phyloP scores from a whole-genome alignment of 2,329 filamentous ascomycete species.

The Colletotrichum caudatum region DNA sequence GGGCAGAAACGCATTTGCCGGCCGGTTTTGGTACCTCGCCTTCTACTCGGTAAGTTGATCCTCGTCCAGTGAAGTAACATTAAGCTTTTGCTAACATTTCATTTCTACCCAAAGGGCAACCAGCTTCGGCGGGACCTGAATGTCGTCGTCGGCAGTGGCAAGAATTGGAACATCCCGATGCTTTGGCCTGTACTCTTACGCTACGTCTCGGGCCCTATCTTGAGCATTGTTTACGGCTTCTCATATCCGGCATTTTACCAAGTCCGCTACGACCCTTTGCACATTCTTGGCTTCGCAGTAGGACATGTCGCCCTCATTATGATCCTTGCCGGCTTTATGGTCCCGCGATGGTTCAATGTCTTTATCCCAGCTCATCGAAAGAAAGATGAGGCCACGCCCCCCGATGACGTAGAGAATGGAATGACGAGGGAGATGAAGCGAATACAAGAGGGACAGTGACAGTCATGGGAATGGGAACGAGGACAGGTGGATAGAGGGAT shows the following conservation, averaged over 20 bases:
- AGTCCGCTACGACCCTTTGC: constrained; percentile 61
- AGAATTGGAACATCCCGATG: constrained; percentile 67
- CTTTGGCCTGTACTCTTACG: constrained; percentile 64
- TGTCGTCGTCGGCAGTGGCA: constrained; percentile 62
- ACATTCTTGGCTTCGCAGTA: constrained; percentile 63
- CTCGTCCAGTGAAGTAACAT: neutral
- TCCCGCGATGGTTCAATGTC: constrained; percentile 66
- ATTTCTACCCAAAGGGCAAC: constrained; percentile 57
- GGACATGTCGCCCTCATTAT: constrained; percentile 60
- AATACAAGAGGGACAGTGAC: no score
- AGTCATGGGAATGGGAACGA: no score
- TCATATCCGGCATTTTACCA: constrained; percentile 63
- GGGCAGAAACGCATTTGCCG: constrained; percentile 51
- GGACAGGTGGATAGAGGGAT: no score
- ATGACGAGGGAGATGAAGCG: no score
- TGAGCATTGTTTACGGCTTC: constrained; percentile 65
- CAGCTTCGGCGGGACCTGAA: constrained; percentile 69
- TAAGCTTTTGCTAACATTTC: neutral
- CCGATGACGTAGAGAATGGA: no score
- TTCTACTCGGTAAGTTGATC: constrained; percentile 66
- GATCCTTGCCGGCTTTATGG: constrained; percentile 61
- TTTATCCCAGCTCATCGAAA: constrained; percentile 62
- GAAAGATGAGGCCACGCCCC: constrained; percentile 48
- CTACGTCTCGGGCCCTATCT: constrained; percentile 62
- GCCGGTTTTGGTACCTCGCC: constrained; percentile 63